Base-by-base conservation (phyloP, 202 grass and related monocot genomes). In the Schoenoplectus triqueter region DNA sequence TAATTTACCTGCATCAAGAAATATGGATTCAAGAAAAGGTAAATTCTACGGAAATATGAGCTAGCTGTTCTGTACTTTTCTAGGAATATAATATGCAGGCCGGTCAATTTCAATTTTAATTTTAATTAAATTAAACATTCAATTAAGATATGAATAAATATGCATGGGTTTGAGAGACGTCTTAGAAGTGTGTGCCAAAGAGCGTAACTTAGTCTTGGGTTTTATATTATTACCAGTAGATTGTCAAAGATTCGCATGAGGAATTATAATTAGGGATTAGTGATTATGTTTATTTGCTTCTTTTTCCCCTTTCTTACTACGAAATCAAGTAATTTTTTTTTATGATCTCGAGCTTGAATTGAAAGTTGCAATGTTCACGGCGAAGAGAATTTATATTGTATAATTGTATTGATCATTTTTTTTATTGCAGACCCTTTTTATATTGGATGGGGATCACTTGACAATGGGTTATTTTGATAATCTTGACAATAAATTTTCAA, bases 111-210 rank as follows among this genome's bases (percentile, higher is more conserved):
- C 10, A 59, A 62, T 62, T 55, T 61, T 39, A 61, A 73, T 19
- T 60, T 14, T 21, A 73, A 10, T 49, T 73, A 67, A 41, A 21
- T 71, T 2, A 48, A 11, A 73, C 10, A n/a, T 62, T 62, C 17
- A 6, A 73, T 20, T 73, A 31, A 55, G 5, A 56, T 42, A 40
- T 57, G 45, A 47, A 47, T 47, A 47, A 47, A 6, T 4, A 4
- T 47, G 48, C 68, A 74, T 75, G 21, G 71, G 14, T 75, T 85
- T 85, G 68, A 19, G 70, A 85, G 50, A 85, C 51, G 31, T 31
- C 64, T 85, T 73, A 59, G 83, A 70, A 66, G 15, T 80, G 73
- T 80, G 84, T 86, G 84, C 60, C 18, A 86, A 67, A 79, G 46
- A 86, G 46, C 84, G 10, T 69, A 86, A 69, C 73, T 20, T 64